Evolutionary conservation across 805 yeast species (phyloP).

Genomic region (Saccharomyces cerevisiae): DNA sequence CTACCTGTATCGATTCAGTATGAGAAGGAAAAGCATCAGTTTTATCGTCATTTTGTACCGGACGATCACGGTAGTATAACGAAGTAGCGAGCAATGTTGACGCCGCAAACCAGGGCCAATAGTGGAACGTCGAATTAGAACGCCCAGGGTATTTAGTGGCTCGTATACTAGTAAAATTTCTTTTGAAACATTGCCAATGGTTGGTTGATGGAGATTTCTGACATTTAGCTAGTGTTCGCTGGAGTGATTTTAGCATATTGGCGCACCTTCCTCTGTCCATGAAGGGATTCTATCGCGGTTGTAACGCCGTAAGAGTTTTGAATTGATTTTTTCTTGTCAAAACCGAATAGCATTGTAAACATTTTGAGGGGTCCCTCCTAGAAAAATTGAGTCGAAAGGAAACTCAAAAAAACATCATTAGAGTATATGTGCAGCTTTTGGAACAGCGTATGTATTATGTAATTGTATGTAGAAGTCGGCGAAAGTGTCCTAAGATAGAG

Average conservation of each 20-base stretch:
- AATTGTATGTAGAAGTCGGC: not conserved
- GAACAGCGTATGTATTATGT: not conserved
- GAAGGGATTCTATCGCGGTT: not conserved
- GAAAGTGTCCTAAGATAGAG: slow-evolving; percentile 7
- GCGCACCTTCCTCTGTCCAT: not conserved
- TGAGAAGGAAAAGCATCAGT: slow-evolving; percentile 1
- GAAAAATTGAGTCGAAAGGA: not conserved
- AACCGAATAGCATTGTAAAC: not conserved
- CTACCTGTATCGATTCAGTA: slow-evolving; percentile 36
- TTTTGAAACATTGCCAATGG: not conserved
- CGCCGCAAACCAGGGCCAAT: not conserved
- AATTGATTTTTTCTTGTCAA: not conserved
- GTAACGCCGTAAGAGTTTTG: no score
- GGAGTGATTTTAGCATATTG: not conserved
- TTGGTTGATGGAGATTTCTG: not conserved
- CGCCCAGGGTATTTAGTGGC: not conserved
- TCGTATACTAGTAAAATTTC: not conserved
- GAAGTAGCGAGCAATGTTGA: not conserved
- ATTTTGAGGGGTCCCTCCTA: not conserved
- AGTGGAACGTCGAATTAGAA: not conserved
- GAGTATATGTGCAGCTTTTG: not conserved
- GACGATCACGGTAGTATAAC: not conserved
- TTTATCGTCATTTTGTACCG: slow-evolving; percentile 7
- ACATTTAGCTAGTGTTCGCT: not conserved
- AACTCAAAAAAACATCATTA: no score